Conservation (phyloP, 805 yeast species). For the Candida methanosorbosa region DNA sequence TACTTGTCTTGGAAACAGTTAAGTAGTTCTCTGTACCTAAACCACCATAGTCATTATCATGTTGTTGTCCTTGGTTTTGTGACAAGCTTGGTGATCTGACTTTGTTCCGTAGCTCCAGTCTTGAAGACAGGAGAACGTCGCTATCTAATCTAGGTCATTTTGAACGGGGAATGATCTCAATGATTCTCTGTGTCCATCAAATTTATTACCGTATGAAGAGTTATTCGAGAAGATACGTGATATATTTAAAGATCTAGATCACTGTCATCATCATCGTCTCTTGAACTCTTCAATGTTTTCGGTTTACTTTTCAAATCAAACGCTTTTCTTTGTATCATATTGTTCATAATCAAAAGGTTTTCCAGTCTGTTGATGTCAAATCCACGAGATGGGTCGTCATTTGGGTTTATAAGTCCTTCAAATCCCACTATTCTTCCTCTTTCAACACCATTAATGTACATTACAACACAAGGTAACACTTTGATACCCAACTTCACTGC, state of each 20-base stretch:
- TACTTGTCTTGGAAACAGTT: no score
- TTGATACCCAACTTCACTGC: constrained; percentile 54
- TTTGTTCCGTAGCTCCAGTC: constrained; percentile 39
- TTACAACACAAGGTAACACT: constrained; percentile 62
- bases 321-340: constrained; percentile 27
- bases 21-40: no score
- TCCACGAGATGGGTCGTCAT: constrained; percentile 30
- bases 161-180: constrained; percentile 46
- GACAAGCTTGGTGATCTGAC: constrained; percentile 8
- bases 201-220: no score
- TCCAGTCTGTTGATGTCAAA: constrained; percentile 45
- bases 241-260: constrained; percentile 27
- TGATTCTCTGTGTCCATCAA: constrained; percentile 55
- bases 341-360: constrained; percentile 22
- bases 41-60: no score
- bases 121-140: constrained; percentile 53
- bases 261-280: constrained; percentile 26
- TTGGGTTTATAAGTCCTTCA: constrained; percentile 37
- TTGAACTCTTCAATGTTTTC: constrained; percentile 3
- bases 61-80: no score
- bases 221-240: no score
- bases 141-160: constrained; percentile 38
- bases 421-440: constrained; percentile 59
- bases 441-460: constrained; percentile 55
- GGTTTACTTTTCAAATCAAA: constrained; percentile 18